Base-by-base conservation (phyloP, 805 yeast species). In the Saturnispora bothae region DNA sequence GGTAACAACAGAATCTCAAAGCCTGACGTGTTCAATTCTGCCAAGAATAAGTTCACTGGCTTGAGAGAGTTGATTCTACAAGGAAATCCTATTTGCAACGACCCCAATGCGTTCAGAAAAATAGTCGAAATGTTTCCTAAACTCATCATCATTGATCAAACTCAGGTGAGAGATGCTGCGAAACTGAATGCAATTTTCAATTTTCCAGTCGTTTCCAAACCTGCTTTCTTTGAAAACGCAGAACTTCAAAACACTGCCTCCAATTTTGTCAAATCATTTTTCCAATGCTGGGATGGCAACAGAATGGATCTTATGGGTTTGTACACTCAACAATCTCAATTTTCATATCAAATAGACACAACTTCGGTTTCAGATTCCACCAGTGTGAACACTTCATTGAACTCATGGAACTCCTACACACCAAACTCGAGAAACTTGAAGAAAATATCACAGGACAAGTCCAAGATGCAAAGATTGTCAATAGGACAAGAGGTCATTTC, bases 261-360 rank as follows among this genome's bases (percentile, higher is more conserved):
- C n/a, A 76, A 70, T 50, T 92, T 92, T 56, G 64, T 88, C 5
- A 59, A 84, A 21, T 80, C 83, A 47, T 92, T 72, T 57, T 64
- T 83, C 42, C 75, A 76, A 38, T 61, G 80, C 34, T 92, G 95
- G 94, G 98, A 92, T 61, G 50, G 69, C 5, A 76, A 83, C 52
- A 65, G 98, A 43, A 51, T 66, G 8, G 88, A 79, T 40, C 64
- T 92, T 34, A 54, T 80, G 56, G 68, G 71, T 31, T 63, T 92
- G 22, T 92, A 92, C 55, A 84, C 92, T 37, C 71, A 73, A 34
- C 81, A 79, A 50, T 84, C 96, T 0, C 83, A 81, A 53, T 89
- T 92, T 50, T 86, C 96, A 0, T 54, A 81, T 39, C 80, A 83
- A 43, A 75, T 79, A 17, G 94, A 85, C 59, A 64, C 83, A 1